A percentile compares a stretch with the other conserved stretches of the same genome.
Conservation (phyloP, 371 early-diverging fungal genomes). For the Mucor lusitanicus region DNA sequence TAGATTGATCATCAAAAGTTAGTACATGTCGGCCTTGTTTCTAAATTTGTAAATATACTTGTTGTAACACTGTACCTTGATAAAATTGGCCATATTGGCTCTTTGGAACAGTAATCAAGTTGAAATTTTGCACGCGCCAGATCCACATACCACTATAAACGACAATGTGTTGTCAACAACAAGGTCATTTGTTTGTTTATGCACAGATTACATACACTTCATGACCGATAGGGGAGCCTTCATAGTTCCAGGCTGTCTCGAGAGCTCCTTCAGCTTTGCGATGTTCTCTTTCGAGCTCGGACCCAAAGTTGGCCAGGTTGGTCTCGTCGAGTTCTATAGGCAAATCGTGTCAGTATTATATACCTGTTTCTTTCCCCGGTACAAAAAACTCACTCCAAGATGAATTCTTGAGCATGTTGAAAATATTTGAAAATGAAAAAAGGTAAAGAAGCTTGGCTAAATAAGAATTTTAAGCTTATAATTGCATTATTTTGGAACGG, state of each 20-base stretch:
- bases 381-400: constrained; percentile 42
- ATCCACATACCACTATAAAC: constrained; percentile 64
- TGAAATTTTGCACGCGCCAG: constrained; percentile 85
- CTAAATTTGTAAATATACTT: not conserved
- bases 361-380: not conserved
- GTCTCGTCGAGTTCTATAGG: constrained; percentile 66
- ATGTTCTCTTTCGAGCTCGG: constrained; percentile 70
- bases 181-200: not conserved
- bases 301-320: constrained; percentile 75
- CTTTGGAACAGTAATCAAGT: constrained; percentile 65
- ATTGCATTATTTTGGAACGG: not conserved
- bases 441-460: not conserved
- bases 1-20: not conserved
- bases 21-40: not conserved
- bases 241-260: constrained; percentile 72
- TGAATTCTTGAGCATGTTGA: constrained; percentile 52
- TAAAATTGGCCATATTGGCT: constrained; percentile 73
- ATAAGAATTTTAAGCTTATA: not conserved
- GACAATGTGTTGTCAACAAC: not conserved
- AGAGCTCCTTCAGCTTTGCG: constrained; percentile 71
- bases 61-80: constrained; percentile 43
- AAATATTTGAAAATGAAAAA: not conserved
- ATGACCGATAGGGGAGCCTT: constrained; percentile 51
- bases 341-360: not conserved
- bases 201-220: constrained; percentile 31